phyloP scores from a whole-genome alignment of 306 rosid species.

The Calophaca sinica region DNA sequence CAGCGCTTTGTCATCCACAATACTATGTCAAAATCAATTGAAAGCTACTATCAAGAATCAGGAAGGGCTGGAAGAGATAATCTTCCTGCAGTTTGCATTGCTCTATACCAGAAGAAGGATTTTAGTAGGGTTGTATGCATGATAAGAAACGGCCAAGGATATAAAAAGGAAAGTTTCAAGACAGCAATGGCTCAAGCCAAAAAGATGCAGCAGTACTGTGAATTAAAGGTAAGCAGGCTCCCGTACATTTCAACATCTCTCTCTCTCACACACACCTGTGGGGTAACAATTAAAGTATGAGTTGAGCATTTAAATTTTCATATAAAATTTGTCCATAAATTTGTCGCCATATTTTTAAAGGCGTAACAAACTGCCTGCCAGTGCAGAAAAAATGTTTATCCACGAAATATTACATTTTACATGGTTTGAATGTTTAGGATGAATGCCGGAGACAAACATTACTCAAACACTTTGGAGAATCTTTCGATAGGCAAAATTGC shows the following conservation, averaged over 20 bases:
- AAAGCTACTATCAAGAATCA: slow-evolving; percentile 98
- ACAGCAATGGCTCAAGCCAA: slow-evolving; percentile 85
- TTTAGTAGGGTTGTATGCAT: slow-evolving; percentile 91
- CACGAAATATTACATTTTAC: not conserved
- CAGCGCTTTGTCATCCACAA: slow-evolving; percentile 97
- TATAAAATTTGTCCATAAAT: no score
- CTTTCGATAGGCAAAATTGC: slow-evolving; percentile 71
- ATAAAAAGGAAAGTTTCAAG: slow-evolving; percentile 71
- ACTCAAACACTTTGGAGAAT: slow-evolving; percentile 90
- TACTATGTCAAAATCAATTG: slow-evolving; percentile 90
- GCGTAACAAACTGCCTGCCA: slow-evolving; percentile 9
- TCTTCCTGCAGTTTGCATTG: slow-evolving; percentile 80
- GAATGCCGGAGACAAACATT: slow-evolving; percentile 87
- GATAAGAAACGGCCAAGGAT: slow-evolving; percentile 85
- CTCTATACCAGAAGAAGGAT: slow-evolving; percentile 93
- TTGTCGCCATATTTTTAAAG: not conserved
- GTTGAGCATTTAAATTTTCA: no score
- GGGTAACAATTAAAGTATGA: no score
- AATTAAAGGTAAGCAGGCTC: slow-evolving; percentile 68
- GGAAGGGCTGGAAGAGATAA: slow-evolving; percentile 99
- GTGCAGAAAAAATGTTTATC: slow-evolving; percentile 26
- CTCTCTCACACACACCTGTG: not conserved
- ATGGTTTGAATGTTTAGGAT: slow-evolving; percentile 54
- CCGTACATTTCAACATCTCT: slow-evolving; percentile 29
- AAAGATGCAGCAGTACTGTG: slow-evolving; percentile 95